Base-by-base conservation (phyloP, 2,329 filamentous ascomycete genomes). In the Pseudocercospora fuligena region DNA sequence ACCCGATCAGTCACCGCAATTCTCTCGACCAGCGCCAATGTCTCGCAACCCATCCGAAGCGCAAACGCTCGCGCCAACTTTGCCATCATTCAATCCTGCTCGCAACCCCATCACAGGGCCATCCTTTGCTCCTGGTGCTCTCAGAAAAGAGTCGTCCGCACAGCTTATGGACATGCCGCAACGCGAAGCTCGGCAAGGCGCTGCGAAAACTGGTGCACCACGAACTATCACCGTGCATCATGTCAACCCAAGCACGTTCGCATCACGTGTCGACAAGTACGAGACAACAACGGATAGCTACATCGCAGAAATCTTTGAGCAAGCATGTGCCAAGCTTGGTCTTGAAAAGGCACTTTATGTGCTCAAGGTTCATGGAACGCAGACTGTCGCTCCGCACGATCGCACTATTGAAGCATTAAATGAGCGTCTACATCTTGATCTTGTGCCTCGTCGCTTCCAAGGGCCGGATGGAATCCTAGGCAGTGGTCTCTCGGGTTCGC, bases 271-370 rank as follows among this genome's bases (percentile, higher is more conserved):
- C 92, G 25, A 90, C 89, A 1, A 81, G 94, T 19, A 88, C 92
- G 69, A 72, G 68, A 91, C 92, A 54, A 94, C 90, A 0, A 93
- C 91, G 0, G 91, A 94, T 72, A 94, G 90, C 31, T 95, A 94
- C 76, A 87, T 95, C 53, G 91, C 90, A 51, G 92, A 95, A 77
- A 88, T 95, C 29, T 88, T 94, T 60, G 92, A 94, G 74, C 84
- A 89, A 70, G 89, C 92, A 2, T 95, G 92, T 77, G 87, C 89
- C 49, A 92, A 92, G 78, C 85, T 93, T 51, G 88, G 92, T 65
- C 82, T 95, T 0, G 92, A 95, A 77, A 93, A 93, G 81, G 90
- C 86, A 19, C 88, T 90, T 64, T 92, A 93, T 76, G 90, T 94
- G 5, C 85, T 96, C 69, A 93, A 92, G 78, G 85, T 94, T 11